Evolutionary conservation across 2,329 filamentous ascomycete species (phyloP), one percentile per base, ranked within the genome.

Genomic region (Proliferodiscus dingleyae): DNA sequence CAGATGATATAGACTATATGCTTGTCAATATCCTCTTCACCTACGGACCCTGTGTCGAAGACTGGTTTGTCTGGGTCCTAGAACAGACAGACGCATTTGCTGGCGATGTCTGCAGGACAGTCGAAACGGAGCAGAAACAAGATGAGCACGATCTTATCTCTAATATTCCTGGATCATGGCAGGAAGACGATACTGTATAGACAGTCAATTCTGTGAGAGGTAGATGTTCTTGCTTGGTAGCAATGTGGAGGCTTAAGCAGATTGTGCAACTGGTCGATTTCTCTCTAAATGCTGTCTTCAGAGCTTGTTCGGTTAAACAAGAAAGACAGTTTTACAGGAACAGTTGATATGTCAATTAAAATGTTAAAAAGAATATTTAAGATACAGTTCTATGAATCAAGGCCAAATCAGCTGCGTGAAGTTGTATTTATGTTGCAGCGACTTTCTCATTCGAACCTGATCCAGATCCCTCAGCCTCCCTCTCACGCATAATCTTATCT

Each of bases 101-200:
- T 8, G 24, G 24, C 3, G 21, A 30, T 4, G 49, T 52, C 16
- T 52, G 50, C 46, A 30, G 39, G 7, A 49, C 50, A 43, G 18
- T 50, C 19, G 43, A 50, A 34, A 16, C 32, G 10, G 38, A 49
- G 16, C 37, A 40, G 2, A 43, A 50, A 18, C 24, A 15, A 13
- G 9, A 21, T 19, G n/a, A 6, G n/a, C 18, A 29, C 18, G 16
- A 18, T 18, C 11, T n/a, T n/a, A n/a, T n/a, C n/a, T n/a, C 26
- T 18, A 21, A 40, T 8, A 45, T 52, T 16, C 50, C 47, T 21
- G 50, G 43, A 18, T 23, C 46, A 43, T 52, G 46, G 50, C 9
- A 24, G 4, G 47, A 47, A 43, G 24, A 29, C 15, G 10, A 21
- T 13, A 16, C 15, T 34, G 5, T 4, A 15, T 34, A 10, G 16